Evolutionary conservation across 2,329 filamentous ascomycete genomes (phyloP).

Genomic region (Shiraia sp.): DNA sequence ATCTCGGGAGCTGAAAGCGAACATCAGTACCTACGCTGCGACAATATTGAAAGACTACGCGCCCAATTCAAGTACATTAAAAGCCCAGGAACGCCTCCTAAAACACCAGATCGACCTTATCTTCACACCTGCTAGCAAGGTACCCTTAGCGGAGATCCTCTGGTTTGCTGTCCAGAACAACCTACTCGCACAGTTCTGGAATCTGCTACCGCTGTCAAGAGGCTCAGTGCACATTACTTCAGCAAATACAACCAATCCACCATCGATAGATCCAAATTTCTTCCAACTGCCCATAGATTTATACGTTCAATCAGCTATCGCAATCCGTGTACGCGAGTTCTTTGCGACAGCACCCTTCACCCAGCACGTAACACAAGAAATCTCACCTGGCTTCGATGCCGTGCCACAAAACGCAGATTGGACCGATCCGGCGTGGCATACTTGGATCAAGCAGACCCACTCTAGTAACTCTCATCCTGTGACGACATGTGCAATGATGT

Average conservation of each 20-base stretch:
- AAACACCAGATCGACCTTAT: conserved; percentile 54
- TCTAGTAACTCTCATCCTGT: conserved; percentile 39
- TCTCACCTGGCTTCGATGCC: conserved; percentile 20
- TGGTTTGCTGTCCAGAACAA: conserved; percentile 39
- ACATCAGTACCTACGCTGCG: conserved; percentile 33
- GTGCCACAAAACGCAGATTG: conserved; percentile 24
- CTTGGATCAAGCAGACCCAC: conserved; percentile 26
- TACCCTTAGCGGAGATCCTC: conserved; percentile 55
- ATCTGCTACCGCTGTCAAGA: conserved; percentile 42
- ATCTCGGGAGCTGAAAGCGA: conserved; percentile 24
- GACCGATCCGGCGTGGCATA: conserved; percentile 20
- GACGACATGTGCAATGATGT: conserved; percentile 41
- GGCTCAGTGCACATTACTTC: conserved; percentile 40
- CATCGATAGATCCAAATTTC: conserved; percentile 49
- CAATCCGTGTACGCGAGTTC: conserved; percentile 37
- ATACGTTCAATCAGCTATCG: conserved; percentile 38
- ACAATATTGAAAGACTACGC: conserved; percentile 24
- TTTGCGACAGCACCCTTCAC: conserved; percentile 32
- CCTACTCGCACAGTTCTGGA: conserved; percentile 46
- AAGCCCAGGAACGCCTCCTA: conserved; percentile 48
- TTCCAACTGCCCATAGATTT: conserved; percentile 47
- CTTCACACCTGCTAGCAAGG: conserved; percentile 43
- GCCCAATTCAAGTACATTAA: conserved; percentile 20
- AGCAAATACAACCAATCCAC: conserved; percentile 37
- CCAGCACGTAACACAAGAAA: conserved; percentile 20